Evolutionary conservation across 257 asterid genomes (phyloP).

Genomic region (Scutellaria baicalensis): DNA sequence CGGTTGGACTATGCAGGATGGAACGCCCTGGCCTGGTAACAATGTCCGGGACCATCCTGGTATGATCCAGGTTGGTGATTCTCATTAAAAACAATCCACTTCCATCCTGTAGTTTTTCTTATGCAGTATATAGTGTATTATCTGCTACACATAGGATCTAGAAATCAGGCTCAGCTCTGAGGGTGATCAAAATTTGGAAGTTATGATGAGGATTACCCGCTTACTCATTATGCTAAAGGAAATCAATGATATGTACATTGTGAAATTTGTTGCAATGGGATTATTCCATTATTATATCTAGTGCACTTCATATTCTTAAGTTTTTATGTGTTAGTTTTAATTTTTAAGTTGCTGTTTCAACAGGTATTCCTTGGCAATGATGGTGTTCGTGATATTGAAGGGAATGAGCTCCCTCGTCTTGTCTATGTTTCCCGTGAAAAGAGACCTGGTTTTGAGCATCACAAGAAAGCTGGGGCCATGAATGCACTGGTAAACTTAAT

Average conservation of each 20-base stretch:
- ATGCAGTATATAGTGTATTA: neutral
- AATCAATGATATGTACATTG: neutral
- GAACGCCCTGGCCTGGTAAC: conserved; percentile 95
- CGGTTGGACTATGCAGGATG: conserved; percentile 98
- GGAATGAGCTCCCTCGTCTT: conserved; percentile 58
- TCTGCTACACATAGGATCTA: neutral
- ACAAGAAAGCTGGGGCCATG: conserved; percentile 97
- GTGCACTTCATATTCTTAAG: neutral
- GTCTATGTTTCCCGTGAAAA: conserved; percentile 93
- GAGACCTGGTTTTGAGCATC: conserved; percentile 91
- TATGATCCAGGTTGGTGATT: conserved; percentile 78
- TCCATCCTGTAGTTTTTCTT: neutral
- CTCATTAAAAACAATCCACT: neutral
- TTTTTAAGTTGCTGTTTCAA: conserved; percentile 8
- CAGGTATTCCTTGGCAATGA: conserved; percentile 83
- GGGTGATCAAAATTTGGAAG: too few species aligned
- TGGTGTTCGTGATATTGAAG: conserved; percentile 63
- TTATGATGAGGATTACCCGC: too few species aligned
- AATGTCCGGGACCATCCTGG: conserved; percentile 92
- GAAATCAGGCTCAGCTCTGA: too few species aligned
- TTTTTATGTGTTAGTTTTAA: neutral
- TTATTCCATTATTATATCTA: too few species aligned
- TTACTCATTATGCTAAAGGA: neutral
- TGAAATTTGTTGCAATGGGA: neutral
- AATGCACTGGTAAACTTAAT: conserved; percentile 62